Conservation (phyloP, 768 basidiomycete species). For the Goffeauzyma gilvescens region DNA sequence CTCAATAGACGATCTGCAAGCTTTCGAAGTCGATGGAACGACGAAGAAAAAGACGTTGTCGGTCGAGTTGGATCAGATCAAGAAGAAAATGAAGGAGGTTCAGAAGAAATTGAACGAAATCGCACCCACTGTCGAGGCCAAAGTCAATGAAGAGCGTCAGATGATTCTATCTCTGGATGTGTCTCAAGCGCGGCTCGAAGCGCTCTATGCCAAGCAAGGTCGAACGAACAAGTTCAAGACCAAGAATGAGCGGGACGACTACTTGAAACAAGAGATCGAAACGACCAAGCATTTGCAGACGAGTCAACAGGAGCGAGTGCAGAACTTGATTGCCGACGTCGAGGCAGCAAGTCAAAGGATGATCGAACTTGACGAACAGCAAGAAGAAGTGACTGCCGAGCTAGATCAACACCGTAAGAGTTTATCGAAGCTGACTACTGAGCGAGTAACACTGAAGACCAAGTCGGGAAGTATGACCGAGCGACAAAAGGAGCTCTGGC, state of each 20-base stretch:
- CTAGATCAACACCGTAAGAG: slow-evolving; percentile 44
- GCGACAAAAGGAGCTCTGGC: slow-evolving; percentile 77
- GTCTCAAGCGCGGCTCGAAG: slow-evolving; percentile 48
- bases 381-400: slow-evolving; percentile 37
- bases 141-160: slow-evolving; percentile 35
- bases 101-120: slow-evolving; percentile 47
- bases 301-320: slow-evolving; percentile 43
- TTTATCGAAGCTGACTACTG: slow-evolving; percentile 36
- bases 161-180: slow-evolving; percentile 38
- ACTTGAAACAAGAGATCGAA: slow-evolving; percentile 57
- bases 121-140: slow-evolving; percentile 49
- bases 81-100: slow-evolving; percentile 44
- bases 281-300: slow-evolving; percentile 44
- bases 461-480: slow-evolving; percentile 53
- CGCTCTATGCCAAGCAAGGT: slow-evolving; percentile 77
- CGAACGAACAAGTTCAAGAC: slow-evolving; percentile 68
- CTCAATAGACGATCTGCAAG: slow-evolving; percentile 53
- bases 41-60: slow-evolving; percentile 47
- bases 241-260: slow-evolving; percentile 63
- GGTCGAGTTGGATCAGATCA: slow-evolving; percentile 45
- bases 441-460: slow-evolving; percentile 45
- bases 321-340: slow-evolving; percentile 33
- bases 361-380: slow-evolving; percentile 38
- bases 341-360: slow-evolving; percentile 25
- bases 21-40: slow-evolving; percentile 46